Conservation (phyloP, 768 basidiomycete genomes). For the Boletus reticulatus region DNA sequence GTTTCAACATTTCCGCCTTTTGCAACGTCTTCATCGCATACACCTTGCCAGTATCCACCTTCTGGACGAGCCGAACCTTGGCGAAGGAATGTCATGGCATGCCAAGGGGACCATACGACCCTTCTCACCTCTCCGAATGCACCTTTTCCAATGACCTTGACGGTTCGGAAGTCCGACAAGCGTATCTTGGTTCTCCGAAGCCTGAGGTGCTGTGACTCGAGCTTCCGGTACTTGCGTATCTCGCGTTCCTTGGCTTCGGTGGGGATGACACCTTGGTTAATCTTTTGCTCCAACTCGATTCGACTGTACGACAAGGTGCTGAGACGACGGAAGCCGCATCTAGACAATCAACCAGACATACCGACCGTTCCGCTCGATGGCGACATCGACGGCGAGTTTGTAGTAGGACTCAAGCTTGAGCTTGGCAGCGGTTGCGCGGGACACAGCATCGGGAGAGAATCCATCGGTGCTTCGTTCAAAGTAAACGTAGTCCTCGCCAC, state of each 20-base stretch:
- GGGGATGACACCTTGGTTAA: constrained; percentile 68
- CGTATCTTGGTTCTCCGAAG: constrained; percentile 92
- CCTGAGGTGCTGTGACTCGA: constrained; percentile 88
- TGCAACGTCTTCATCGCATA: constrained; percentile 99
- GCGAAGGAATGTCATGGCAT: constrained; percentile 3
- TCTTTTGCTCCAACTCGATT: constrained; percentile 83
- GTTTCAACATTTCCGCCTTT: constrained; percentile 99
- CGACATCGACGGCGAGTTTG: constrained; percentile 95
- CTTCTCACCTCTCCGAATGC: constrained; percentile 89
- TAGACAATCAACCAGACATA: constrained; percentile 31
- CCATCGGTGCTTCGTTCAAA: constrained; percentile 83
- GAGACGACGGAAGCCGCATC: neutral
- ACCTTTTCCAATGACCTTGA: constrained; percentile 98
- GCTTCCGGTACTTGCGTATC: constrained; percentile 80
- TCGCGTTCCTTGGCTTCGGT: constrained; percentile 88
- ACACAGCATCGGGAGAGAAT: constrained; percentile 84
- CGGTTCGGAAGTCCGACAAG: constrained; percentile 88
- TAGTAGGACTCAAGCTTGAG: constrained; percentile 97
- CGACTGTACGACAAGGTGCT: constrained; percentile 48
- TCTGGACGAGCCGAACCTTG: constrained; percentile 93
- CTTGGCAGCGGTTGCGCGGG: constrained; percentile 90
- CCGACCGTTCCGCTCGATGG: constrained; percentile 94
- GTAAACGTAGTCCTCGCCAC: constrained; percentile 76
- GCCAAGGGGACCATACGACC: neutral
- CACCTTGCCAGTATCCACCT: constrained; percentile 95